Conservation (phyloP, 2,329 filamentous ascomycete species). For the Monilinia vaccinii-corymbosi region DNA sequence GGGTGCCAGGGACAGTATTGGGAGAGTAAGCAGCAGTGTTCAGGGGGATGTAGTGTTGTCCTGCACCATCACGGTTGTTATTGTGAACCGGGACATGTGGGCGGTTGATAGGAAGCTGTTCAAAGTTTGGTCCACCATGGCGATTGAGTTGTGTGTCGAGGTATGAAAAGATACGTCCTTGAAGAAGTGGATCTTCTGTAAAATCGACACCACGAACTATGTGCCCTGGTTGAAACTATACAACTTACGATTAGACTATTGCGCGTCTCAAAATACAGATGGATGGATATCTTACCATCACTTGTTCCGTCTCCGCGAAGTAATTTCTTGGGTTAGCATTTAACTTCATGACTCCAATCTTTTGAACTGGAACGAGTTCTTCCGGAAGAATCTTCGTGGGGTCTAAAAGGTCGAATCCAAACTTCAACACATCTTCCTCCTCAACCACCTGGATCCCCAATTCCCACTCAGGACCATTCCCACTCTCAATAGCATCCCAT, state of each 20-base stretch:
- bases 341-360: slow-evolving; percentile 39
- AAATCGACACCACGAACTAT: slow-evolving; percentile 57
- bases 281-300: slow-evolving; percentile 28
- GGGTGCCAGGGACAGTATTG: slow-evolving; percentile 56
- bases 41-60: slow-evolving; percentile 57
- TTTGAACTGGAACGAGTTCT: slow-evolving; percentile 36
- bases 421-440: slow-evolving; percentile 41
- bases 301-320: slow-evolving; percentile 58
- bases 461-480: slow-evolving; percentile 43
- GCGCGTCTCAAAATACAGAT: background rate
- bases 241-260: background rate
- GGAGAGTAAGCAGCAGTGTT: slow-evolving; percentile 58
- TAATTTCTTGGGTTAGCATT: slow-evolving; percentile 41
- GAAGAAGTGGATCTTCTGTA: slow-evolving; percentile 58
- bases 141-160: slow-evolving; percentile 52
- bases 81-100: slow-evolving; percentile 28
- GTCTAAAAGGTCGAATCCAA: slow-evolving; percentile 44
- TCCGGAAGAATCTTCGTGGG: slow-evolving; percentile 47
- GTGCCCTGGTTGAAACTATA: slow-evolving; percentile 40
- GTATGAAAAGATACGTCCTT: slow-evolving; percentile 61
- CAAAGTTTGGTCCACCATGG: slow-evolving; percentile 44
- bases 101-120: slow-evolving; percentile 41
- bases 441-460: slow-evolving; percentile 45
- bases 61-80: slow-evolving; percentile 67
- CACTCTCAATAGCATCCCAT: slow-evolving; percentile 41